A percentile compares a stretch with the other conserved stretches of the same genome.
These are phyloP conservation scores for Metschnikowia arizonensis DNA, from an alignment of 805 yeast species.

Conservation along the genomic window DNA sequence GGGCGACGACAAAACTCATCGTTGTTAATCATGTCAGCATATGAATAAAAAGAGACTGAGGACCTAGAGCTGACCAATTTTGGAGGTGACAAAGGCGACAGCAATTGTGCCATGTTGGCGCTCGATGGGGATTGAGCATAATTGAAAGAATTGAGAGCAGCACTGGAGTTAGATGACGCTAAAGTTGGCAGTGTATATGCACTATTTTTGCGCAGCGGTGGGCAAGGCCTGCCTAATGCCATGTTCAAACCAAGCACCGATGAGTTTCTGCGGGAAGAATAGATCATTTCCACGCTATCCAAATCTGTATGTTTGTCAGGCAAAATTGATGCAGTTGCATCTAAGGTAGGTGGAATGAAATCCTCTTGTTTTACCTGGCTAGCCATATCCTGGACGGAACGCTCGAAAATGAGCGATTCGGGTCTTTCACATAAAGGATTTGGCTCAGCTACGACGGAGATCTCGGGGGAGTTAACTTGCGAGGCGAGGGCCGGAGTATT, in stretches of 20 bases:
- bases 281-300: slow-evolving; percentile 67
- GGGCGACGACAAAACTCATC: slow-evolving; percentile 69
- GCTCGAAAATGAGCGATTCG: slow-evolving; percentile 35
- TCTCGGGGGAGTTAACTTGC: slow-evolving; percentile 14
- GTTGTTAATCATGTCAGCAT: slow-evolving; percentile 72
- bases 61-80: slow-evolving; percentile 33
- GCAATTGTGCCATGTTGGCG: slow-evolving; percentile 13
- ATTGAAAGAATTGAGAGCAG: slow-evolving; percentile 6
- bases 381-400: slow-evolving; percentile 37
- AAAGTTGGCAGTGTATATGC: slow-evolving; percentile 16
- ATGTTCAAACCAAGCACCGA: slow-evolving; percentile 46
- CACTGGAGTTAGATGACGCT: slow-evolving; percentile 10
- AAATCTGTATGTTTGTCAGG: slow-evolving; percentile 58
- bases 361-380: slow-evolving; percentile 49
- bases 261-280: slow-evolving; percentile 52
- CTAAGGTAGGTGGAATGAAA: slow-evolving; percentile 75
- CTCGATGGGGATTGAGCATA: slow-evolving; percentile 7
- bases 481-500: slow-evolving; percentile 4
- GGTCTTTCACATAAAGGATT: slow-evolving; percentile 18
- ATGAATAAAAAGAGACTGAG: slow-evolving; percentile 58
- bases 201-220: slow-evolving; percentile 38
- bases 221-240: slow-evolving; percentile 43
- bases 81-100: slow-evolving; percentile 39
- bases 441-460: slow-evolving; percentile 15
- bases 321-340: slow-evolving; percentile 65